These are phyloP conservation scores for Spatholobus suberectus DNA, from an alignment of 306 rosid genomes.

Conservation along the genomic window DNA sequence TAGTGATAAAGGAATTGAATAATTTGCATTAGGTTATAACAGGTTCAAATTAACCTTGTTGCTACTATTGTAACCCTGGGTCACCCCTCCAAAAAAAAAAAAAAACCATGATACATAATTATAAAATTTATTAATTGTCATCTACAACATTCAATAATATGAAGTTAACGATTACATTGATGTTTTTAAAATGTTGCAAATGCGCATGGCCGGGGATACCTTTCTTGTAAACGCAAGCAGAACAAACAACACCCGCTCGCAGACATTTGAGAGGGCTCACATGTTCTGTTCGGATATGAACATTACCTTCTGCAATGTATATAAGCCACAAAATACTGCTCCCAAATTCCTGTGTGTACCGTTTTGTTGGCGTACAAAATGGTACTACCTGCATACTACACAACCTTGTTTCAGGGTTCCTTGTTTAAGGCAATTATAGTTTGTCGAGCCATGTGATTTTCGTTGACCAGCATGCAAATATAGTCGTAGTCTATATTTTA, in stretches of 20 bases:
- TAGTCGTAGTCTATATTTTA: background rate
- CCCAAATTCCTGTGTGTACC: background rate
- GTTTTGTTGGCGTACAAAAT: slow-evolving; percentile 8
- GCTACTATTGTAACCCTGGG: no score
- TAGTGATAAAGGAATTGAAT: no score
- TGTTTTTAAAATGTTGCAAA: background rate
- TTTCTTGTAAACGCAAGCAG: background rate
- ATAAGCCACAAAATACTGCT: background rate
- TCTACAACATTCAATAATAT: background rate
- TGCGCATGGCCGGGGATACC: background rate
- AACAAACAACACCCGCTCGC: background rate
- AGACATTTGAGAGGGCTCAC: background rate
- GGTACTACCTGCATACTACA: background rate
- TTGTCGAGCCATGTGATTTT: slow-evolving; percentile 36
- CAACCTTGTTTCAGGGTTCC: slow-evolving; percentile 6
- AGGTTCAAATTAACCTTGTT: no score
- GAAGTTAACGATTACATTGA: background rate
- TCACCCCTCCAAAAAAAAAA: no score
- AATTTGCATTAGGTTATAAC: no score
- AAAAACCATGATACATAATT: no score
- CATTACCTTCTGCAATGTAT: background rate
- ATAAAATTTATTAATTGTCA: no score
- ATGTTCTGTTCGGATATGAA: background rate
- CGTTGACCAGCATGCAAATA: slow-evolving; percentile 23
- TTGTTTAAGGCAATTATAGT: slow-evolving; percentile 2